Conservation (phyloP, 345 rosid genomes). For the Linum trigynum region DNA sequence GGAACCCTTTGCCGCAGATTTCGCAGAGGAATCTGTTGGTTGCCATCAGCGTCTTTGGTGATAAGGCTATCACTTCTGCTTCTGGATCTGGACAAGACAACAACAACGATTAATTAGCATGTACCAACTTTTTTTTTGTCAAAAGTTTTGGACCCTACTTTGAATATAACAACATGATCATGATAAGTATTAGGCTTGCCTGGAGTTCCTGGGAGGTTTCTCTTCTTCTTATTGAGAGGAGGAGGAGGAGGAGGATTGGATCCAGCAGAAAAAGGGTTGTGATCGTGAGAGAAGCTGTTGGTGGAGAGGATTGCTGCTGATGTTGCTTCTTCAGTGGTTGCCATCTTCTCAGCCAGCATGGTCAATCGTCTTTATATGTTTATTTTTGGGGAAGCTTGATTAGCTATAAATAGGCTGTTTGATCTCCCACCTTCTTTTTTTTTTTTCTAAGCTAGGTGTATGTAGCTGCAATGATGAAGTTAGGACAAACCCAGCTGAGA, state of each 20-base stretch:
- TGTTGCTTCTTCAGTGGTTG: conserved; percentile 28
- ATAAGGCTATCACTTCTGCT: conserved; percentile 89
- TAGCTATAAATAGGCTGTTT: no score
- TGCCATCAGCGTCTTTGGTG: conserved; percentile 97
- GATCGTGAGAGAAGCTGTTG: conserved; percentile 25
- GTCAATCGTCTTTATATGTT: neutral
- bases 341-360: conserved; percentile 22
- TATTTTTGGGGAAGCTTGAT: no score
- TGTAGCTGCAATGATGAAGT: conserved; percentile 6
- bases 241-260: conserved; percentile 22
- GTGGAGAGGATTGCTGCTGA: conserved; percentile 15
- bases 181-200: conserved; percentile 29
- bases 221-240: conserved; percentile 64
- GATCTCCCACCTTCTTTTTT: neutral
- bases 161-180: conserved; percentile 15
- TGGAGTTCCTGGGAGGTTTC: conserved; percentile 95
- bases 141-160: neutral
- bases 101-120: neutral
- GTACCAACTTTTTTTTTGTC: no score
- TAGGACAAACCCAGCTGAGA: conserved; percentile 1
- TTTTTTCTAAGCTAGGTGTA: conserved; percentile 12
- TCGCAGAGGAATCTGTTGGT: conserved; percentile 92
- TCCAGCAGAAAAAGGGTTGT: conserved; percentile 27
- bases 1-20: conserved; percentile 94
- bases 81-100: conserved; percentile 62